Evolutionary conservation across 306 rosid species (phyloP).

Genomic region (Adenanthera pavonina): DNA sequence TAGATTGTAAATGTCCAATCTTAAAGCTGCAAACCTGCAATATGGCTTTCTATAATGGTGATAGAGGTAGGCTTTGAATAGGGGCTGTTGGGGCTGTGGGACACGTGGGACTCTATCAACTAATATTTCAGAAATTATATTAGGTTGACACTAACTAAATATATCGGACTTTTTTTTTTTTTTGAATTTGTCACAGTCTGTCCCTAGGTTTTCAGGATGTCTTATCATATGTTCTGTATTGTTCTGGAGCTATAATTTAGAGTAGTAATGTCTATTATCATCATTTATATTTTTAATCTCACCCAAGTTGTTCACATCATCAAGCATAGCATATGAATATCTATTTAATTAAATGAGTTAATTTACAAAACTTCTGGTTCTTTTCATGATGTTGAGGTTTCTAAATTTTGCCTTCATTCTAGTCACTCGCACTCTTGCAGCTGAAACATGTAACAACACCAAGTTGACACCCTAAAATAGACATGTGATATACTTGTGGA

Average conservation of each 20-base stretch:
- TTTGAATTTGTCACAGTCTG: not conserved
- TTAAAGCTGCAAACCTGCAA: slow-evolving; percentile 6
- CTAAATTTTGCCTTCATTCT: not conserved
- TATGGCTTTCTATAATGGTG: slow-evolving; percentile 19
- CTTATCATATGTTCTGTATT: not conserved
- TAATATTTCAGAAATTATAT: slow-evolving; percentile 12
- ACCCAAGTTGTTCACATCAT: slow-evolving; percentile 24
- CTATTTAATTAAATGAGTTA: slow-evolving; percentile 28
- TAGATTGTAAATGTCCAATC: slow-evolving; percentile 25
- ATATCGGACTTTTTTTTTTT: slow-evolving; percentile 1
- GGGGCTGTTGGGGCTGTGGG: not conserved
- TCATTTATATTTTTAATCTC: slow-evolving; percentile 10
- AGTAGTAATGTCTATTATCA: not conserved
- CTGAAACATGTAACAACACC: not conserved
- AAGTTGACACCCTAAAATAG: not conserved
- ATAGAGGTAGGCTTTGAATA: not conserved
- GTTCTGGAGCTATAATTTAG: not conserved
- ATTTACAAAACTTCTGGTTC: slow-evolving; percentile 18
- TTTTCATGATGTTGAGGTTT: not conserved
- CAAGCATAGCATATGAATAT: slow-evolving; percentile 31
- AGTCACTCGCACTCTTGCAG: not conserved
- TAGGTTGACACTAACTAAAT: slow-evolving; percentile 26
- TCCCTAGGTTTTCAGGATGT: not conserved
- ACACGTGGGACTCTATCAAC: not conserved
- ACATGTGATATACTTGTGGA: not conserved